These are phyloP conservation scores for Hapsidospora chrysogenum DNA, from an alignment of 495 filamentous ascomycete genomes.

Conservation along the genomic window DNA sequence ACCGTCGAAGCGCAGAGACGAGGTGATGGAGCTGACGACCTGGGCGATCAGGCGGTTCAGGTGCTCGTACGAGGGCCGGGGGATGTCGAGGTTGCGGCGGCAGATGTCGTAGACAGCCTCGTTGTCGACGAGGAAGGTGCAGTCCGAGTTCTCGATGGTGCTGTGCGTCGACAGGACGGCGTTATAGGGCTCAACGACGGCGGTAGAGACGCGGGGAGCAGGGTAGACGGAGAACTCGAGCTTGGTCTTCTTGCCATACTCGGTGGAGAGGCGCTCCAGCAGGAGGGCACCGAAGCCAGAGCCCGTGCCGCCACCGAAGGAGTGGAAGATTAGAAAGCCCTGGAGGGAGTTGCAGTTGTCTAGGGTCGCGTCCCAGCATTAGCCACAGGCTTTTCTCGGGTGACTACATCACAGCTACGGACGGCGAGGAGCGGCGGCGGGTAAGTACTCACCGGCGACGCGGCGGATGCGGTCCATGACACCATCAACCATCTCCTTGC, in stretches of 20 bases:
- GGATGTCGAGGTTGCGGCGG: conserved; percentile 88
- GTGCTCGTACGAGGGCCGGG: conserved; percentile 95
- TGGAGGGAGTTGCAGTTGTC: conserved; percentile 96
- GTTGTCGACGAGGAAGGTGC: conserved; percentile 99
- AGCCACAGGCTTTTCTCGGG: conserved; percentile 1
- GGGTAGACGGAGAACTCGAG: conserved; percentile 98
- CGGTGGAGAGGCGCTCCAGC: conserved; percentile 93
- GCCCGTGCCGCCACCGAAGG: conserved; percentile 96
- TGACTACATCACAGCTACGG: neutral
- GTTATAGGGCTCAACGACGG: conserved; percentile 98
- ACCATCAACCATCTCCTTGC: conserved; percentile 95
- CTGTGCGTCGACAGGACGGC: conserved; percentile 98
- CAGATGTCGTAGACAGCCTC: conserved; percentile 99
- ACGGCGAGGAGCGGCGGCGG: neutral
- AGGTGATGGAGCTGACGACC: conserved; percentile 97
- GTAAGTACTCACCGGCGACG: conserved; percentile 52
- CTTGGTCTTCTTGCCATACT: conserved; percentile 99
- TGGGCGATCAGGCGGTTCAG: conserved; percentile 97
- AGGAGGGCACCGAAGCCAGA: conserved; percentile 96
- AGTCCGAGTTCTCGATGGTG: conserved; percentile 97
- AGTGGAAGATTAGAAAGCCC: conserved; percentile 98
- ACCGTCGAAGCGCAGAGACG: conserved; percentile 95
- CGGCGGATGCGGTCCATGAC: conserved; percentile 92
- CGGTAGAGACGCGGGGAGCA: conserved; percentile 87
- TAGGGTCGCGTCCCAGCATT: conserved; percentile 18